These are phyloP conservation scores for Candida railenensis DNA, from an alignment of 805 yeast species.

Conservation along the genomic window DNA sequence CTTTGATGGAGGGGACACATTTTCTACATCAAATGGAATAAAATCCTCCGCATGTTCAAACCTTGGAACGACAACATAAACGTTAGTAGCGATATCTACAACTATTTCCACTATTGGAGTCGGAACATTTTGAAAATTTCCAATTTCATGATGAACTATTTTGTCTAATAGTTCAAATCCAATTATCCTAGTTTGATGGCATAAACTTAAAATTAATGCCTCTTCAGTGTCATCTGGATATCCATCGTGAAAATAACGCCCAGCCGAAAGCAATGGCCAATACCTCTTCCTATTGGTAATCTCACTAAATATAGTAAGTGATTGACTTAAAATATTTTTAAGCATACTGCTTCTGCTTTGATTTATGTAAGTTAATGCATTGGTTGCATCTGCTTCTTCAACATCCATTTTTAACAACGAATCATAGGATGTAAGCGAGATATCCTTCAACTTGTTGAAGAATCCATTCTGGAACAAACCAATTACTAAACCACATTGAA, in stretches of 20 bases:
- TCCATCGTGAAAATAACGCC: conserved; percentile 18
- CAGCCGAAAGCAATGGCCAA: conserved; percentile 40
- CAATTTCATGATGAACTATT: conserved; percentile 19
- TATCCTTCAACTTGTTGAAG: conserved; percentile 30
- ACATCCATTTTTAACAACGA: conserved; percentile 13
- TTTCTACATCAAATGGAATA: conserved; percentile 15
- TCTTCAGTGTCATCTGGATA: conserved; percentile 15
- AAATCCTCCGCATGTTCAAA: background rate
- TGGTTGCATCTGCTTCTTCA: conserved; percentile 17
- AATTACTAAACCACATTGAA: conserved; percentile 43
- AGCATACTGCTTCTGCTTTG: conserved; percentile 35
- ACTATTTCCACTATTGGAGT: conserved; percentile 43
- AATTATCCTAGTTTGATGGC: conserved; percentile 41
- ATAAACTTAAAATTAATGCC: conserved; percentile 22
- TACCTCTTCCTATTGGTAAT: conserved; percentile 36
- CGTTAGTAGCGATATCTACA: conserved; percentile 37
- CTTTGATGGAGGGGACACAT: conserved; percentile 39
- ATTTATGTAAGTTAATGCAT: conserved; percentile 32
- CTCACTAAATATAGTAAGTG: conserved; percentile 46
- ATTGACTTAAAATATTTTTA: conserved; percentile 42
- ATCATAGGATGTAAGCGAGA: conserved; percentile 19
- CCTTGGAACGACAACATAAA: conserved; percentile 36
- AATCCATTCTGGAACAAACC: conserved; percentile 55
- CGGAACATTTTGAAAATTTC: conserved; percentile 24
- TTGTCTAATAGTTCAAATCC: conserved; percentile 38